These are phyloP conservation scores for Exophiala sp. DNA, from an alignment of 2,329 filamentous ascomycete species.

Conservation along the genomic window DNA sequence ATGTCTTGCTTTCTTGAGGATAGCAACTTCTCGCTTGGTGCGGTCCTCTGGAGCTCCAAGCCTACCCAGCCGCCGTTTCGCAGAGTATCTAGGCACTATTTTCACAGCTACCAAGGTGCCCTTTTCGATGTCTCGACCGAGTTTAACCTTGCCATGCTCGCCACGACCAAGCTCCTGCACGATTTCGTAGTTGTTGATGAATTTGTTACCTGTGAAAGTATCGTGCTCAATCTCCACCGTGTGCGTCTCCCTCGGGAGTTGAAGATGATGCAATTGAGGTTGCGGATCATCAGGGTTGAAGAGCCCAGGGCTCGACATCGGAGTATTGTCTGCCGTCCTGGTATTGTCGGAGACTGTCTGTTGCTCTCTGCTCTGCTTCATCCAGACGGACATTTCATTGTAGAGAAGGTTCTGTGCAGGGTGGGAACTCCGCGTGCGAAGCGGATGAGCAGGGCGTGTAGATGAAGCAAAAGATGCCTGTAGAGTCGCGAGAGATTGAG, in stretches of 20 bases:
- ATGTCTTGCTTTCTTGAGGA: constrained; percentile 95
- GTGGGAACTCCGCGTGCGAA: constrained; percentile 44
- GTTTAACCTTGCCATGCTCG: constrained; percentile 95
- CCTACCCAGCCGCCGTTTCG: constrained; percentile 82
- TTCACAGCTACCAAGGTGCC: constrained; percentile 90
- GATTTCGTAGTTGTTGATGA: constrained; percentile 97
- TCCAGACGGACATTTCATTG: constrained; percentile 29
- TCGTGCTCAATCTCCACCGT: constrained; percentile 89
- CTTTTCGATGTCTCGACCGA: constrained; percentile 75
- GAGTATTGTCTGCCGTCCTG: constrained; percentile 46
- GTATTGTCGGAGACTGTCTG: constrained; percentile 20
- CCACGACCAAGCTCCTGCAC: constrained; percentile 94
- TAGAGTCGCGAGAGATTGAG: constrained; percentile 47
- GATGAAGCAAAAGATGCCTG: constrained; percentile 43
- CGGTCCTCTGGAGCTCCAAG: constrained; percentile 65
- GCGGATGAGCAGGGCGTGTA: constrained; percentile 35
- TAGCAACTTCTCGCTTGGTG: constrained; percentile 93
- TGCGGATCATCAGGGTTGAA: constrained; percentile 41
- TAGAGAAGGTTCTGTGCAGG: constrained; percentile 35
- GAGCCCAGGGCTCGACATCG: constrained; percentile 46
- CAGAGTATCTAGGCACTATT: constrained; percentile 94
- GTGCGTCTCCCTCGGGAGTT: constrained; percentile 80
- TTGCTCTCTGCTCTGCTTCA: constrained; percentile 23
- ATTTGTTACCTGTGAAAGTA: constrained; percentile 82
- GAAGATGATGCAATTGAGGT: constrained; percentile 67